Base-by-base conservation (phyloP, 768 basidiomycete genomes). In the Boletus pseudo-olivaceus region DNA sequence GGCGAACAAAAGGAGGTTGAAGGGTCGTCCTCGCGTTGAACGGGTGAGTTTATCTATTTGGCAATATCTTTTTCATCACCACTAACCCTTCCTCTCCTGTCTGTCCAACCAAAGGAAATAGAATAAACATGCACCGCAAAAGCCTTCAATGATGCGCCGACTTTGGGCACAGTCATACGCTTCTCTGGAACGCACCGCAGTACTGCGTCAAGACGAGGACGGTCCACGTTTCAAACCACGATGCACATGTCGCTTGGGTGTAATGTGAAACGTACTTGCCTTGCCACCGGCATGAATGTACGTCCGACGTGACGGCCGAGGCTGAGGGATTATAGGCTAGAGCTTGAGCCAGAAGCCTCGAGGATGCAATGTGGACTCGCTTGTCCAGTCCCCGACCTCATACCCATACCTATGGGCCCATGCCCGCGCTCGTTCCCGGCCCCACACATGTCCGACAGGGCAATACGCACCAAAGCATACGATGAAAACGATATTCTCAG, bases 221-320 rank as follows among this genome's bases (percentile, higher is more conserved):
- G 12, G 19, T 32, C 15, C 57, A 33, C 35, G 40, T 54, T 29
- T 29, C 32, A 34, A n/a, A 20, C 32, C 38, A 49, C 29, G 51
- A 19, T 20, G 35, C 6, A n/a, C n/a, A 39, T 33, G 40, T 47
- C 58, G 48, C 27, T 40, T 19, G 37, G 23, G 55, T 29, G 41
- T 50, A 37, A 56, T 34, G 33, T 41, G 40, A 51, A 32, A 57
- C 41, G 40, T 29, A 45, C 37, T 14, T 35, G 44, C 34, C 17
- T 39, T 17, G 43, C 45, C 8, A 41, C 45, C 7, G 4, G 29
- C 47, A 27, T 30, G 34, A 20, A 60, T 19, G 12, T 29, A 26
- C 20, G 9, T 60, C 58, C 26, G 57, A 34, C 12, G 17, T 32
- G 38, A 50, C 41, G 45, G 48, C 59, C 26, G 53, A 49, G 5